Percentiles rank a stretch among this genome's conserved stretches.
phyloP scores from a whole-genome alignment of 306 rosid species.

The Sesbania bispinosa region DNA sequence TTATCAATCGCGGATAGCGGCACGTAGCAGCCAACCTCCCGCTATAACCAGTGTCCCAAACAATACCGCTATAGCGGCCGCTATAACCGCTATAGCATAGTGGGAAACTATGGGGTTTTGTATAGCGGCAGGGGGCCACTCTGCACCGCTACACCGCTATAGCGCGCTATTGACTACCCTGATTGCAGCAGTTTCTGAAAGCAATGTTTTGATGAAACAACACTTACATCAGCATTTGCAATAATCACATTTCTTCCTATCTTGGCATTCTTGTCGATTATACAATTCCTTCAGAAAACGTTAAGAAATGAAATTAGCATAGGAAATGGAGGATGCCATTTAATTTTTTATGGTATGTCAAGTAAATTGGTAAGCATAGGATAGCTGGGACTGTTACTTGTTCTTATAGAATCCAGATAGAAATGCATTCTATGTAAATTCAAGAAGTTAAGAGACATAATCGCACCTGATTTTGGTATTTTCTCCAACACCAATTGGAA shows the following conservation, averaged over 20 bases:
- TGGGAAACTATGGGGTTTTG: too few species aligned
- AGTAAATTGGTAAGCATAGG: background rate
- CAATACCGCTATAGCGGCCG: too few species aligned
- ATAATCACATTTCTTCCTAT: slow-evolving; percentile 84
- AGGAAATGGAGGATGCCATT: background rate
- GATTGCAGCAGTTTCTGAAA: background rate
- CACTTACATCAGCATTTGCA: slow-evolving; percentile 70
- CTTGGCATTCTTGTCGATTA: slow-evolving; percentile 95
- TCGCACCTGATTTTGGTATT: slow-evolving; percentile 85
- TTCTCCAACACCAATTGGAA: slow-evolving; percentile 95
- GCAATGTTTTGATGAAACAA: background rate
- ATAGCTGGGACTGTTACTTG: background rate
- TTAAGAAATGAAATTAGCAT: slow-evolving; percentile 12
- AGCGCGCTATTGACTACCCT: too few species aligned
- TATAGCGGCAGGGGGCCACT: too few species aligned
- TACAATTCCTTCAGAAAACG: slow-evolving; percentile 67
- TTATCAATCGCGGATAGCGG: too few species aligned
- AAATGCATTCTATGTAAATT: background rate
- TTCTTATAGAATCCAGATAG: background rate
- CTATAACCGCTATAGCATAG: too few species aligned
- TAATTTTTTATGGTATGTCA: background rate
- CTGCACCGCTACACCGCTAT: too few species aligned
- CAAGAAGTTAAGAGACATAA: background rate
- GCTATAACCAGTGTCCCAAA: too few species aligned
- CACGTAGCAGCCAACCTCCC: too few species aligned